These are phyloP conservation scores for Morella rubra DNA, from an alignment of 306 rosid genomes.

Conservation along the genomic window DNA sequence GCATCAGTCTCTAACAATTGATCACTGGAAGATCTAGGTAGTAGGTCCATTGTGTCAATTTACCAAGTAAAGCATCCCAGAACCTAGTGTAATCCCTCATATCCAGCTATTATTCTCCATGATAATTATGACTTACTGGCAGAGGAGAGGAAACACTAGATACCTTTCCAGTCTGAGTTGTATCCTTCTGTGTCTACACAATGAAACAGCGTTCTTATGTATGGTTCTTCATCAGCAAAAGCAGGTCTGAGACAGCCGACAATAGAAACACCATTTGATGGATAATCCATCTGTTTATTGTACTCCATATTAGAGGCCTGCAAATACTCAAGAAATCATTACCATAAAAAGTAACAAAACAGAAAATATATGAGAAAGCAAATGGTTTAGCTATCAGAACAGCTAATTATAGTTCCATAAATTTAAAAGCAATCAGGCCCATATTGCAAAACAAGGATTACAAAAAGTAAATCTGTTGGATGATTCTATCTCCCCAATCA, in stretches of 20 bases:
- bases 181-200: slow-evolving; percentile 55
- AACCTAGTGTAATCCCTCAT: background rate
- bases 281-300: slow-evolving; percentile 64
- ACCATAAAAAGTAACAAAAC: background rate
- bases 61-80: slow-evolving; percentile 5
- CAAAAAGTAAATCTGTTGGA: background rate
- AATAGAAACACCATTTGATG: slow-evolving; percentile 88
- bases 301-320: slow-evolving; percentile 59
- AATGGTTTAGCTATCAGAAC: background rate
- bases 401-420: background rate
- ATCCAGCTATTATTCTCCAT: slow-evolving; percentile 1
- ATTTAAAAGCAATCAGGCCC: background rate
- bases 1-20: background rate
- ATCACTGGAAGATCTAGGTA: background rate
- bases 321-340: slow-evolving; percentile 28
- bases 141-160: slow-evolving; percentile 6
- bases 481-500: slow-evolving; percentile 8
- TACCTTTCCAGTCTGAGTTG: slow-evolving; percentile 70
- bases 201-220: slow-evolving; percentile 52
- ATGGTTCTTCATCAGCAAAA: slow-evolving; percentile 68
- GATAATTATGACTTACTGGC: background rate
- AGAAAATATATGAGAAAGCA: background rate
- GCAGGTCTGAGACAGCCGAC: slow-evolving; percentile 83
- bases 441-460: background rate
- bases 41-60: background rate